These are phyloP conservation scores for Aciculosporium take DNA, from an alignment of 2,329 filamentous ascomycete genomes.

Conservation along the genomic window DNA sequence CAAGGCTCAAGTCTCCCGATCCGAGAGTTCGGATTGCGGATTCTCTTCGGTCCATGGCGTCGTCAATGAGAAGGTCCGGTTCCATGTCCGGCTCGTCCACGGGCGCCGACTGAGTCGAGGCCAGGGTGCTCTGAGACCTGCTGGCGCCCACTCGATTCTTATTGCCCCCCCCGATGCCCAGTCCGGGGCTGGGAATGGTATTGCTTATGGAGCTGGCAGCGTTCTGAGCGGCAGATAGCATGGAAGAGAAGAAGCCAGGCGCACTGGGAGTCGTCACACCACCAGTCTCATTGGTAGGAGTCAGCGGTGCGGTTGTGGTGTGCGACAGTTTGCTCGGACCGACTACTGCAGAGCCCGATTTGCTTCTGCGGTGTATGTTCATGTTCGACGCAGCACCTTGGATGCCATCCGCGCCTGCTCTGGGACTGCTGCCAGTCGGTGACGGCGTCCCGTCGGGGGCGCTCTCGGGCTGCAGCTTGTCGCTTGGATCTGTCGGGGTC, in stretches of 20 bases:
- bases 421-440: constrained; percentile 14
- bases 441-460: constrained; percentile 17
- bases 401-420: constrained; percentile 34
- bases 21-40: constrained; percentile 80
- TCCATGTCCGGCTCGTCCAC: constrained; percentile 24
- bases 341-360: constrained; percentile 39
- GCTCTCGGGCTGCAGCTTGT: constrained; percentile 10
- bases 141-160: constrained; percentile 18
- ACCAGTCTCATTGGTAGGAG: constrained; percentile 58
- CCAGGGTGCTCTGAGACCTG: constrained; percentile 14
- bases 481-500: constrained; percentile 38
- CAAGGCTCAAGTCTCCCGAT: constrained; percentile 74
- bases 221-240: constrained; percentile 86
- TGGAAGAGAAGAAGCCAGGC: constrained; percentile 79
- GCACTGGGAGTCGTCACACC: constrained; percentile 43
- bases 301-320: constrained; percentile 55
- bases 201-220: constrained; percentile 64
- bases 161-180: constrained; percentile 34
- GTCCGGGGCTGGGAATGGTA: constrained; percentile 54
- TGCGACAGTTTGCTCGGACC: constrained; percentile 80
- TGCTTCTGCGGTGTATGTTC: constrained; percentile 49
- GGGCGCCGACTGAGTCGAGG: constrained; percentile 22
- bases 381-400: constrained; percentile 52
- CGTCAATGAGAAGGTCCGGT: constrained; percentile 16
- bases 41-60: constrained; percentile 43